Conservation (phyloP, 176 grass and related monocot genomes). For the Avena insularis region DNA sequence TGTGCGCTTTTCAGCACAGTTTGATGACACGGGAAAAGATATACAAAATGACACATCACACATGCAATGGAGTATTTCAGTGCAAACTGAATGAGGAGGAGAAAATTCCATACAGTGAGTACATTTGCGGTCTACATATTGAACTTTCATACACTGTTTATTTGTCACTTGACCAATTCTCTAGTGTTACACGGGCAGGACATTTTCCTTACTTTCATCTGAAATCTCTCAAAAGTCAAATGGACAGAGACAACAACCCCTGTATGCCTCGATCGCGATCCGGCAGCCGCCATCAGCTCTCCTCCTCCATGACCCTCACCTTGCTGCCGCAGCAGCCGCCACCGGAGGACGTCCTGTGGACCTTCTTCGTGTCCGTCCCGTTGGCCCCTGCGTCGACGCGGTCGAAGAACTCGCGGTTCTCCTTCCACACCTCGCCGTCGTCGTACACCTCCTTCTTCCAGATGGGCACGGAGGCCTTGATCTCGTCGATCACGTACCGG, state of each 20-base stretch:
- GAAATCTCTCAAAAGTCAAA: neutral
- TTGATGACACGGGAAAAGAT: neutral
- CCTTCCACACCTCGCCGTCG: slow-evolving; percentile 98
- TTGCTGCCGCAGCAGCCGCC: slow-evolving; percentile 76
- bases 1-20: neutral
- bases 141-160: neutral
- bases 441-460: slow-evolving; percentile 99
- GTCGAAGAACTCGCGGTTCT: slow-evolving; percentile 90
- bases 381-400: slow-evolving; percentile 11
- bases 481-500: slow-evolving; percentile 87
- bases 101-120: neutral
- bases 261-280: slow-evolving; percentile 32
- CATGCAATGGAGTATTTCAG: neutral
- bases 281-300: slow-evolving; percentile 11
- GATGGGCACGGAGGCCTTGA: slow-evolving; percentile 91
- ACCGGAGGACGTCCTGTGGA: neutral
- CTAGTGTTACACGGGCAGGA: neutral
- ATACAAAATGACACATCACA: no score
- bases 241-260: neutral
- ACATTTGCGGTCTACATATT: neutral
- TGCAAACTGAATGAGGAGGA: neutral
- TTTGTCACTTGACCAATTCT: neutral
- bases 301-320: slow-evolving; percentile 49
- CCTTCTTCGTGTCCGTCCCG: neutral
- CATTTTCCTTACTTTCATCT: neutral